Percentiles rank a stretch among this genome's conserved stretches.
These are phyloP conservation scores for Brassica balearica DNA, from an alignment of 441 rosid species.

Conservation along the genomic window DNA sequence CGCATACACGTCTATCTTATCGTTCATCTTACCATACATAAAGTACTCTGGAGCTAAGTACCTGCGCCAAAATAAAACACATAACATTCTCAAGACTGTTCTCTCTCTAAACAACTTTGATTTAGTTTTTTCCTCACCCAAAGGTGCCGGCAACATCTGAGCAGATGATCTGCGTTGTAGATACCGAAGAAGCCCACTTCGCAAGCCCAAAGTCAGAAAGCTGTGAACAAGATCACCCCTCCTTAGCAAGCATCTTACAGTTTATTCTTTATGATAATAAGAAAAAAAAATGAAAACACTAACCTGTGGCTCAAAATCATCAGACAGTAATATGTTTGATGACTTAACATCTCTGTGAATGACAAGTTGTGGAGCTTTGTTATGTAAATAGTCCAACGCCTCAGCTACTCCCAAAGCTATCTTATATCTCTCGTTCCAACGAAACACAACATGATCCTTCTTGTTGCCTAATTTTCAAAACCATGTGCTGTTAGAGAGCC, in stretches of 20 bases:
- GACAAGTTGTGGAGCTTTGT: slow-evolving; percentile 47
- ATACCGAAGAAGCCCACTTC: slow-evolving; percentile 53
- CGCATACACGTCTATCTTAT: slow-evolving; percentile 41
- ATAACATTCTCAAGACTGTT: slow-evolving; percentile 15
- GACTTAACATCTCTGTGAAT: slow-evolving; percentile 56
- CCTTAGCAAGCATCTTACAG: background rate
- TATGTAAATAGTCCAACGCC: slow-evolving; percentile 64
- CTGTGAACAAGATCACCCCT: slow-evolving; percentile 53
- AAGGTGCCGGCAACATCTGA: slow-evolving; percentile 70
- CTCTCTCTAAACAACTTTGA: slow-evolving; percentile 35
- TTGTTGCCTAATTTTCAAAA: slow-evolving; percentile 52
- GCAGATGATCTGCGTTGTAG: slow-evolving; percentile 59
- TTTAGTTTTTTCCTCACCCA: slow-evolving; percentile 50
- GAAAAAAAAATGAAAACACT: background rate
- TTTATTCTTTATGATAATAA: background rate
- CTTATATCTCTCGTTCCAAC: slow-evolving; percentile 65
- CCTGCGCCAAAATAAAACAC: slow-evolving; percentile 43
- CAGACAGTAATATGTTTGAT: slow-evolving; percentile 62
- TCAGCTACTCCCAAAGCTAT: slow-evolving; percentile 67
- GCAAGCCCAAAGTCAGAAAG: slow-evolving; percentile 77
- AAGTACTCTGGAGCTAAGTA: slow-evolving; percentile 58
- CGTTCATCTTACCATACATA: slow-evolving; percentile 40
- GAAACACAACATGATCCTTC: slow-evolving; percentile 50
- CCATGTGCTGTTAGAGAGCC: slow-evolving; percentile 1
- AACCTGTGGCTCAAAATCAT: slow-evolving; percentile 75